Evolutionary conservation across 148 eudicot genomes (phyloP), one percentile per base, ranked within the genome.

Genomic region (Cornus florida): DNA sequence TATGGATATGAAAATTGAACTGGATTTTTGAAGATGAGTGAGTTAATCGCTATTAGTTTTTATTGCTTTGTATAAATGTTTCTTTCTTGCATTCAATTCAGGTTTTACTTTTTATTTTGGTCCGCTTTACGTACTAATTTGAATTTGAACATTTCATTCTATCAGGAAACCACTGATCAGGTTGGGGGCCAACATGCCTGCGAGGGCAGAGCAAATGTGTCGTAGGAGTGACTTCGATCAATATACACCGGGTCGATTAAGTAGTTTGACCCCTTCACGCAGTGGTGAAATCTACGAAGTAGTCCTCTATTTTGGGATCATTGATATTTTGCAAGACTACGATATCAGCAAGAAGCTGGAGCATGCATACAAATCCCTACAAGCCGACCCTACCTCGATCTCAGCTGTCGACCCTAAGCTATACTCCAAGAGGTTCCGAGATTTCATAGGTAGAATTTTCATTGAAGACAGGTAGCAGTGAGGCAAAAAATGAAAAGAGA

Each of bases 351-450:
- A 96, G 91, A 91, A 89, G 86, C 79, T 96, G 24, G 99, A 96
- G 75, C 98, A 92, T 62, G 95, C 97, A 10, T 96, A 96, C 89
- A 96, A 96, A 79, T 96, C 99, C 22, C 82, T 96, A 9, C 99
- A 96, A 80, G 97, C 83, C 2, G 99, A 96, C 81, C 92, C 99
- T 0, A 84, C 92, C 48, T 96, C 97, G 8, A 96, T 96, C 75
- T 93, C 97, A 32, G 98, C 98, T 2, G 99, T 96, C 39, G 98
- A 93, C 81, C 99, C 99, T 14, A 94, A 93, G 84, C 88, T 96
- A 7, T 93, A 96, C 80, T 96, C 99, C 1, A 92, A 83, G 82
- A 92, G 99, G 78, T 96, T 93, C 77, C 89, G 92, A 14, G 92
- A 96, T 81, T 96, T 96, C 82, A 79, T 91, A 1, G 93, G 97